These are phyloP conservation scores for Lactarius hatsudake DNA, from an alignment of 768 basidiomycete species.

Conservation along the genomic window DNA sequence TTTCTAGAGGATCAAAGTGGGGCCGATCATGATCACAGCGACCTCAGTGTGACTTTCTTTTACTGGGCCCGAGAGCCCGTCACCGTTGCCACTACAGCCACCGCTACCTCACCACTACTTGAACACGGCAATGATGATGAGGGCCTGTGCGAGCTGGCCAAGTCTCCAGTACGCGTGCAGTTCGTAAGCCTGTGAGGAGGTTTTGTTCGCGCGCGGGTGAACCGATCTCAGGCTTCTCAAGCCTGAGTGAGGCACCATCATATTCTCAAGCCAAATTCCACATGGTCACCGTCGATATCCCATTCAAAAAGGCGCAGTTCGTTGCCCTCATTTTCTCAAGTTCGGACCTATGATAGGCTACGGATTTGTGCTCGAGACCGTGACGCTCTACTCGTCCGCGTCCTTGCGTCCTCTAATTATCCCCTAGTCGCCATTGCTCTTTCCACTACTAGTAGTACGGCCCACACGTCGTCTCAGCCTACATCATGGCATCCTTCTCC, in stretches of 20 bases:
- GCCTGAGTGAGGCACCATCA: not conserved
- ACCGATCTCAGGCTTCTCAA: no score
- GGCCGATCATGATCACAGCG: no score
- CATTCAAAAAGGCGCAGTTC: no score
- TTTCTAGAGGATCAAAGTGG: not conserved
- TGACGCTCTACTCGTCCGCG: not conserved
- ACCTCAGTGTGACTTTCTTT: no score
- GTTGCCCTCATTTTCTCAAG: not conserved
- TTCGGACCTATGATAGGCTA: not conserved
- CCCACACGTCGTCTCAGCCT: not conserved
- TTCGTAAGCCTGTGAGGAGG: no score
- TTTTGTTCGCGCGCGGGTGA: no score
- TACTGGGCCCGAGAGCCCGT: no score
- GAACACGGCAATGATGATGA: no score
- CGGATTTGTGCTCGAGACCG: not conserved
- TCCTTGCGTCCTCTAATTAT: not conserved
- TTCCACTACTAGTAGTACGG: not conserved
- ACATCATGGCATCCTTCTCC: constrained; percentile 5
- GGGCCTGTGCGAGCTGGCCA: no score
- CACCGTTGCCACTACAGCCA: no score
- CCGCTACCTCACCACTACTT: no score
- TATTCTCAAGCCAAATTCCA: constrained; percentile 5
- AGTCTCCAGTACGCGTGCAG: no score
- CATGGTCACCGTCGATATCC: constrained; percentile 16
- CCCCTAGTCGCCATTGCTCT: constrained; percentile 12